phyloP scores from a whole-genome alignment of 352 stramenopile genomes.

The Phytophthora idaei region DNA sequence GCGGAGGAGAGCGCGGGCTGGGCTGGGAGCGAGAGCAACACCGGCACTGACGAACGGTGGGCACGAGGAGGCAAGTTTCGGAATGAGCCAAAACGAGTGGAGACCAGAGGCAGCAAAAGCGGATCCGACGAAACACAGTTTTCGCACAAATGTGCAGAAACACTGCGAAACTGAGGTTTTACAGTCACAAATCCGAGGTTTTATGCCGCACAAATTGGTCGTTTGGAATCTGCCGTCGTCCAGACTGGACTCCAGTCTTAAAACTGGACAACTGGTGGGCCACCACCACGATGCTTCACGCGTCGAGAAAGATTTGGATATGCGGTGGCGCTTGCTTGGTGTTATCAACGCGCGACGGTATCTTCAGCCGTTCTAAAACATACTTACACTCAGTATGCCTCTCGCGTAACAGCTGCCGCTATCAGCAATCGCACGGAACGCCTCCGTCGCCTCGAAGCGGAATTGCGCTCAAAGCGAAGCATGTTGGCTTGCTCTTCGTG shows the following conservation, averaged over 20 bases:
- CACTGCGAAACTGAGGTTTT: slow-evolving; percentile 3
- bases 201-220: slow-evolving; percentile 15
- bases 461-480: background rate
- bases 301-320: slow-evolving; percentile 5
- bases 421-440: slow-evolving; percentile 7
- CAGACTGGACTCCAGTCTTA: background rate
- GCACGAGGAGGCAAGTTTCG: slow-evolving; percentile 26
- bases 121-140: slow-evolving; percentile 27
- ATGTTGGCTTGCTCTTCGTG: too few relatives aligned
- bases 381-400: background rate
- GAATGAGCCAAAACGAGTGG: slow-evolving; percentile 37
- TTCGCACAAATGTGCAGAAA: slow-evolving; percentile 4
- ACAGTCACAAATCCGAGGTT: slow-evolving; percentile 8
- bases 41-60: slow-evolving; percentile 5
- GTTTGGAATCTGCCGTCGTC: background rate
- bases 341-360: slow-evolving; percentile 6
- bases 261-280: too few relatives aligned
- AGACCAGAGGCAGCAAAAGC: slow-evolving; percentile 9
- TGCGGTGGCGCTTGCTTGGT: background rate
- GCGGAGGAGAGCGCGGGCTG: background rate
- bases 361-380: slow-evolving; percentile 1
- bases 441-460: background rate
- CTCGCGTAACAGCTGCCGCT: background rate
- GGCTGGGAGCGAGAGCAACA: background rate
- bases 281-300: background rate